Percentiles rank a stretch among this genome's conserved stretches.
Evolutionary conservation across 2,329 filamentous ascomycete genomes (phyloP).

Genomic region (Rasamsonia emersonii): DNA sequence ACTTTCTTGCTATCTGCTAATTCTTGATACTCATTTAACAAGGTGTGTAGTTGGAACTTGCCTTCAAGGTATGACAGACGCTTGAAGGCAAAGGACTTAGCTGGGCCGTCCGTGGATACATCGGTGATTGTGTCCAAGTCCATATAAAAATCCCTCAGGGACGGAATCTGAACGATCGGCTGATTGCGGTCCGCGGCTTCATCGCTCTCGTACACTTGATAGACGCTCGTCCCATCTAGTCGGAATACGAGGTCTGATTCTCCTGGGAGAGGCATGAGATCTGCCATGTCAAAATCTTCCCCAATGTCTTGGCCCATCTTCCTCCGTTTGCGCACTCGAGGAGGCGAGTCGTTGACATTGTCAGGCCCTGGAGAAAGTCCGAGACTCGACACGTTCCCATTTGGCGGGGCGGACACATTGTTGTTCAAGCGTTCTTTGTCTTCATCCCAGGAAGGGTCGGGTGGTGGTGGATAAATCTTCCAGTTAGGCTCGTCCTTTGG

Average conservation of each 20-base stretch:
- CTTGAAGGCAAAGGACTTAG: constrained; percentile 93
- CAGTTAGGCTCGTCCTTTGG: constrained; percentile 76
- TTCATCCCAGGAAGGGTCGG: constrained; percentile 80
- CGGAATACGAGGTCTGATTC: constrained; percentile 64
- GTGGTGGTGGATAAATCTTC: constrained; percentile 84
- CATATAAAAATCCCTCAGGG: constrained; percentile 90
- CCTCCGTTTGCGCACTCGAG: constrained; percentile 51
- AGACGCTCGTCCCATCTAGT: constrained; percentile 78
- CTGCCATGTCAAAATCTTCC: constrained; percentile 78
- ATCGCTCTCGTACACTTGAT: constrained; percentile 75
- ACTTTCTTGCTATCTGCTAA: constrained; percentile 97
- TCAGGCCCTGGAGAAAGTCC: constrained; percentile 18
- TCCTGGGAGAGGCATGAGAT: constrained; percentile 65
- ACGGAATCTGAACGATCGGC: constrained; percentile 77
- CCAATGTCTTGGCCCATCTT: constrained; percentile 88
- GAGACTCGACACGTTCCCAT: no score
- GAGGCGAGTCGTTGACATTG: constrained; percentile 28
- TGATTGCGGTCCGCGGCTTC: constrained; percentile 53
- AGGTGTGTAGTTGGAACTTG: constrained; percentile 88
- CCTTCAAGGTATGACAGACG: constrained; percentile 92
- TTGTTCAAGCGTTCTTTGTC: constrained; percentile 37
- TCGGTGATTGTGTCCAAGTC: constrained; percentile 79
- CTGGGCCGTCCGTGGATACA: constrained; percentile 90
- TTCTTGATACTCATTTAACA: constrained; percentile 96
- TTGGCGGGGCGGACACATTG: constrained; percentile 22